Evolutionary conservation across 2,329 filamentous ascomycete species (phyloP), one percentile per base, ranked within the genome.

Genomic region (Daldinia eschscholtzii): DNA sequence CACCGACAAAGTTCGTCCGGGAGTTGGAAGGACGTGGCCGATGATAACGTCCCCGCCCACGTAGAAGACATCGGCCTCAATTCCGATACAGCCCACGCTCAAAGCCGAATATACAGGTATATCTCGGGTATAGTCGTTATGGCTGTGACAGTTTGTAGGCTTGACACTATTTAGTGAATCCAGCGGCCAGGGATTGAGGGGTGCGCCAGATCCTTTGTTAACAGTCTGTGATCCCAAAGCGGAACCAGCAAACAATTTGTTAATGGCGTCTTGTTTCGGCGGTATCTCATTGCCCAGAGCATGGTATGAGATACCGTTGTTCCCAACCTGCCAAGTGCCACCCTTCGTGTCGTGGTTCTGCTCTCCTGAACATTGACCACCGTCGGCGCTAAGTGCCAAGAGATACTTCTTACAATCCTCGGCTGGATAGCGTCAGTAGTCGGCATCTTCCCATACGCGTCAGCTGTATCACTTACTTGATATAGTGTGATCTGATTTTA

Each of bases 11-110:
- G 76, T 77, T 13, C 75, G 68, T 1, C 75, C 76, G 2, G 57
- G 50, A 3, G 66, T 70, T 5, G 75, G 75, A 9, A 68, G 52
- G n/a, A 63, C 50, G 35, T 77, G 76, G 2, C 76, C 76, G 52
- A 78, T 71, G 13, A 71, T 64, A n/a, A 77, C 63, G 18, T 74
- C 72, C 39, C 73, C 74, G 10, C 13, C n/a, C 12, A 64, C 46
- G 41, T 70, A 70, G 65, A 70, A 76, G 44, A 76, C 75, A 53
- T 78, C 76, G 10, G 74, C 76, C 57, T 78, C 76, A 48, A 75
- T 69, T 6, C 75, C 63, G 35, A 75, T 71, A 20, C 76, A 78
- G 1, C 76, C 76, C 4, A 75, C 76, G 7, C 64, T 72, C 48
- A 78, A 41, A 1, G 75, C 75, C 12, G 67, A 48, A 59, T 72